Conservation (phyloP, 441 rosid species). For the Adansonia gregorii region DNA sequence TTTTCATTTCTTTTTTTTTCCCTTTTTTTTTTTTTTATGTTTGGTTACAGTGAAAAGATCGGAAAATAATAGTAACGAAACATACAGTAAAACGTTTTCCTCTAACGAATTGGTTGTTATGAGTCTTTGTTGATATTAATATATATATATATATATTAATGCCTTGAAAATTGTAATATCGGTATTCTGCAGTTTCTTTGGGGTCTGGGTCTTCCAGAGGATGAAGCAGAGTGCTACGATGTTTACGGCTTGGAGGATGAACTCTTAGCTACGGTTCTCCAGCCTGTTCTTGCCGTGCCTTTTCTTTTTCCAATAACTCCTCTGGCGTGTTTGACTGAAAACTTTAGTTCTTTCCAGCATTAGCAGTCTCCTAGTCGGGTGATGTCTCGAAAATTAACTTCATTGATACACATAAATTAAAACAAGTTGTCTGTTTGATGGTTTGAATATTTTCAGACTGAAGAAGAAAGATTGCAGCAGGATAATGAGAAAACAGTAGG, state of each 20-base stretch:
- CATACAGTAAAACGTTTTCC: too few relatives aligned
- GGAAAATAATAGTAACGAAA: not conserved
- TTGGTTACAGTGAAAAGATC: slow-evolving; percentile 10
- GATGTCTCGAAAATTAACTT: not conserved
- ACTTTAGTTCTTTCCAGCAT: slow-evolving; percentile 8
- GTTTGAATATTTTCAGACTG: slow-evolving; percentile 52
- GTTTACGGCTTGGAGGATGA: slow-evolving; percentile 90
- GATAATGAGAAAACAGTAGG: slow-evolving; percentile 56
- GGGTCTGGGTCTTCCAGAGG: slow-evolving; percentile 74
- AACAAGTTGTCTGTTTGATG: slow-evolving; percentile 11
- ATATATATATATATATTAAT: not conserved
- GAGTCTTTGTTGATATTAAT: not conserved
- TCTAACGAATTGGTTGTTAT: not conserved
- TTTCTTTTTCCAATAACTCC: slow-evolving; percentile 81
- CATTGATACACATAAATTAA: not conserved
- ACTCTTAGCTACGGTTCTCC: slow-evolving; percentile 82
- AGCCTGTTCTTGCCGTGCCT: slow-evolving; percentile 88
- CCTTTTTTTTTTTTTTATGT: not conserved
- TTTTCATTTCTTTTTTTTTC: not conserved
- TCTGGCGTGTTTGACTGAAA: slow-evolving; percentile 48
- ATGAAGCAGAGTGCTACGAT: slow-evolving; percentile 79
- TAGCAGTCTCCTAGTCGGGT: not conserved
- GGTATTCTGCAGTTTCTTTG: slow-evolving; percentile 69
- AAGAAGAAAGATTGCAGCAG: slow-evolving; percentile 75
- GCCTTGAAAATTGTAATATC: slow-evolving; percentile 12